Evolutionary conservation across 1,139 yeast genomes (phyloP), one percentile per base, ranked within the genome.

Genomic region (Scheffersomyces illinoinensis): DNA sequence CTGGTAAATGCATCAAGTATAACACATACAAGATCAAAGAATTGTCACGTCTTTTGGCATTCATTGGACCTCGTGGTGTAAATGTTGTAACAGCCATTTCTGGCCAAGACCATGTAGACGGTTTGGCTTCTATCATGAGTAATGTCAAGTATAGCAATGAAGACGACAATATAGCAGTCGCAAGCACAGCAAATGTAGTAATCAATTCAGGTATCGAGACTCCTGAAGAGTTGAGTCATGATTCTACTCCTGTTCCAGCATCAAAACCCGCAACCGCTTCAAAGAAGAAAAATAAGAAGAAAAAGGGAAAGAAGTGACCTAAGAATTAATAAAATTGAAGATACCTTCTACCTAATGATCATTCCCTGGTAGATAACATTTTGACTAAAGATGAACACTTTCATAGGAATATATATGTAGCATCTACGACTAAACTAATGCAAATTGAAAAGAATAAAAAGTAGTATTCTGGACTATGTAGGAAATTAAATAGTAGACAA

Each of bases 1-100:
- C 88, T 17, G 97, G 97, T 2, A 81, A 87, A 53, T 83, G 90
- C 59, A 84, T 90, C 71, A 83, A 83, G 64, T 85, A 82, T 68
- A 81, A 81, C 59, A 87, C 97, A 0, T 76, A 78, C 62, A 89
- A 89, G 66, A 75, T 83, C 54, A 93, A 93, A 72, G 97, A 93
- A 71, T 83, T 93, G 52, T 88, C 95, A 19, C 84, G 95, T 66
- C 72, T 93, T 46, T 76, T 92, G 71, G 86, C 91, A 50, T 92
- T 93, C n/a, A 71, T 93, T 56, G 98, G 98, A 0, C 97, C 98
- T 4, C 82, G 85, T 61, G 95, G 96, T 2, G 90, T 90, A 18
- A 81, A 75, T 62, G 68, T 78, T 49, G 61, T 64, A 51, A 65
- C 76, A 12, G 69, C 71, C 53, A 61, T 62, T 18, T 59, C 64